Conservation (phyloP, 495 filamentous ascomycete genomes). For the Usnea hakonensis region DNA sequence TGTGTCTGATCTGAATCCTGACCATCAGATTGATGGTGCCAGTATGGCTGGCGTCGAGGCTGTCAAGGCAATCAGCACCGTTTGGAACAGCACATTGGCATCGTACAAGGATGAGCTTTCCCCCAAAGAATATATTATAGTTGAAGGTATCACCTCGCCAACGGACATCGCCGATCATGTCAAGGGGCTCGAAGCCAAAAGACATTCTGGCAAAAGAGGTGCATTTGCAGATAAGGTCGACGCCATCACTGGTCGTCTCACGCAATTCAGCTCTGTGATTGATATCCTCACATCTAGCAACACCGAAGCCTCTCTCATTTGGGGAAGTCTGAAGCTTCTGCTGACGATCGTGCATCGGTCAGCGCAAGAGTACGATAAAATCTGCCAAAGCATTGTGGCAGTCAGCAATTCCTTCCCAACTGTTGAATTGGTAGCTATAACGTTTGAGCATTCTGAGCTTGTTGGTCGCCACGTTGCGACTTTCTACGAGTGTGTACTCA, state of each 20-base stretch:
- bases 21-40: background rate
- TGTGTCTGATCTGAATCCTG: background rate
- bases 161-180: background rate
- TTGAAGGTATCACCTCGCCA: background rate
- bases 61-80: background rate
- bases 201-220: background rate
- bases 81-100: background rate
- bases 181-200: conserved; percentile 3
- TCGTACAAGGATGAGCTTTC: conserved; percentile 2
- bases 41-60: background rate
- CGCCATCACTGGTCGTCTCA: background rate
- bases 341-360: conserved; percentile 7
- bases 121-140: background rate
- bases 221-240: background rate
- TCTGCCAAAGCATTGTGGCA: background rate
- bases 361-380: background rate
- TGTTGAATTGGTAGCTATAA: background rate
- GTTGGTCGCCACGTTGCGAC: background rate
- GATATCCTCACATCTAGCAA: conserved; percentile 1
- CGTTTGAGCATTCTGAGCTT: conserved; percentile 2
- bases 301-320: conserved; percentile 1
- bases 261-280: background rate
- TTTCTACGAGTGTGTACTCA: background rate
- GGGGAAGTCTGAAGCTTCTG: conserved; percentile 1
- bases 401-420: conserved; percentile 1